Base-by-base conservation (phyloP, 2,329 filamentous ascomycete genomes). In the Ascochyta rabiei region DNA sequence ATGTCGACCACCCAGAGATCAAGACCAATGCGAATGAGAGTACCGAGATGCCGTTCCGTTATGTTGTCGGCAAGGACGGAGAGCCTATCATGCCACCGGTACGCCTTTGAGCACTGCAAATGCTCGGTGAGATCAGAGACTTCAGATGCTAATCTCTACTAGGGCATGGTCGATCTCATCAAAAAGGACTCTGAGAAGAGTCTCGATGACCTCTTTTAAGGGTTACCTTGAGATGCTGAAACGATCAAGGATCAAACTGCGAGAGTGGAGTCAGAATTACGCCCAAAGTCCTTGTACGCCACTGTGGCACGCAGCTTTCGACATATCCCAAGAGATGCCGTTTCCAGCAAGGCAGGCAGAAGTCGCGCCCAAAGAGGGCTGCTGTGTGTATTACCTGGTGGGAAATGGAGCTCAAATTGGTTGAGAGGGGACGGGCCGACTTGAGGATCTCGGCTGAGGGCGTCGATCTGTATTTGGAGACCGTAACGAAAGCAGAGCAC, bases 1-100 rank as follows among this genome's bases (percentile, higher is more conserved):
- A 95, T 71, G 75, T 95, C 30, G 93, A 98, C 73, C 87, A 90
- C 69, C 95, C 95, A 0, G 93, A 98, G 71, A 84, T 99, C 70
- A 88, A 88, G 70, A 89, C 98, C 74, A 91, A 90, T 74, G 88
- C 95, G 72, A 88, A 96, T 70, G 95, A 99, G 78, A 95, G 90
- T 74, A 96, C 93, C 0, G 84, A 96, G 75, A 98, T 99, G 95
- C 95, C 95, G 0, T 99, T 99, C 77, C 90, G 95, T 64, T 99
- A 99, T 72, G 93, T 99, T 45, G 88, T 85, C 71, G 87, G 84
- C 46, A 79, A 84, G 10, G 80, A 90, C 52, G 91, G 89, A 39
- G 81, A 90, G 63, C 91, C 93, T 1, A 87, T 97, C 54, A 96
- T 99, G 92, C 95, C 95, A 19, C 83, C 90, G 79, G 93, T 96